Evolutionary conservation across 2,329 filamentous ascomycete genomes (phyloP).

Genomic region (Sphaceloma murrayae): DNA sequence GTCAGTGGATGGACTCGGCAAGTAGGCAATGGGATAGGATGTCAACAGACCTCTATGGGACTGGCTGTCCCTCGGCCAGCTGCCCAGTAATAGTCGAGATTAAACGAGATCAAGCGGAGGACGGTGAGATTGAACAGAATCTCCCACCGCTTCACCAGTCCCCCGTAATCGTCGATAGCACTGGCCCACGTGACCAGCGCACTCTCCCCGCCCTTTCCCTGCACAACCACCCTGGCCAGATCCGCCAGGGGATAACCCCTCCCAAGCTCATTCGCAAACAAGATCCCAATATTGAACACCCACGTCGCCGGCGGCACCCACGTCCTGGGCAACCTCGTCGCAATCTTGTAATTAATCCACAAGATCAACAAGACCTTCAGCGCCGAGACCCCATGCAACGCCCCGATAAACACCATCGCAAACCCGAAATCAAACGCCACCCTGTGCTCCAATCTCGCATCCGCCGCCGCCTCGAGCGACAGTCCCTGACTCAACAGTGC

Average conservation of each 20-base stretch:
- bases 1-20: constrained; percentile 45
- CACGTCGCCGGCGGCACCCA: constrained; percentile 71
- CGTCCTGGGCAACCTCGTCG: constrained; percentile 57
- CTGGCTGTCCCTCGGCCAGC: constrained; percentile 54
- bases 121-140: constrained; percentile 97
- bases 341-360: constrained; percentile 70
- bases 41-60: constrained; percentile 78
- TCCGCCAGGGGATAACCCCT: constrained; percentile 73
- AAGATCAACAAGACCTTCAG: constrained; percentile 75
- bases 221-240: constrained; percentile 55
- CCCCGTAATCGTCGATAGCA: constrained; percentile 69
- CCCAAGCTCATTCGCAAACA: constrained; percentile 84
- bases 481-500: constrained; percentile 33
- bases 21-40: constrained; percentile 26
- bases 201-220: constrained; percentile 30
- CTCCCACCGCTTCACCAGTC: constrained; percentile 85
- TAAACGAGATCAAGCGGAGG: constrained; percentile 88
- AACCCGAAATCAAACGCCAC: constrained; percentile 76
- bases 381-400: constrained; percentile 75
- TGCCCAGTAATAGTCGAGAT: constrained; percentile 94
- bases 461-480: constrained; percentile 41
- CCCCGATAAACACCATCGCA: constrained; percentile 65
- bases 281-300: constrained; percentile 73
- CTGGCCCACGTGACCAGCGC: constrained; percentile 46
- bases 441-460: constrained; percentile 51